A percentile compares a stretch with the other conserved stretches of the same genome.
Conservation (phyloP, 495 filamentous ascomycete species). For the Lasiosphaeria ovina region DNA sequence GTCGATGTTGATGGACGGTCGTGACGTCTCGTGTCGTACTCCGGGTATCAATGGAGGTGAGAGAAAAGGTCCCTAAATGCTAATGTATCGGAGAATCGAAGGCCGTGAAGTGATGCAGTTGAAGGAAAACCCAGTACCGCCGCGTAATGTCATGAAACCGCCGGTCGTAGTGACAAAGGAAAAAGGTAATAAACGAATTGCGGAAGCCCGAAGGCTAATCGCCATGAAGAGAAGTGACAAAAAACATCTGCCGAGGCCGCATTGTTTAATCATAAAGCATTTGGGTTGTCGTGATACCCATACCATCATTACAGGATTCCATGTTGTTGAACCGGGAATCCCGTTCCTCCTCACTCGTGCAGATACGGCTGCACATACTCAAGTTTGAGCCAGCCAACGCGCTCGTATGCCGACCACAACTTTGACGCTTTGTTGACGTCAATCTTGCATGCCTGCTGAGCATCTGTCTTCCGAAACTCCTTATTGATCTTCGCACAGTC, state of each 20-base stretch:
- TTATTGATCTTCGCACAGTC: slow-evolving; percentile 67
- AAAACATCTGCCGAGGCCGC: neutral
- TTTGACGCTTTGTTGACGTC: slow-evolving; percentile 99
- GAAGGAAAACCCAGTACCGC: neutral
- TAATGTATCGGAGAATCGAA: slow-evolving; percentile 17
- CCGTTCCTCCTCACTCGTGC: neutral
- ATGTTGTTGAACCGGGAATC: no score
- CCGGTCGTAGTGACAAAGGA: slow-evolving; percentile 9
- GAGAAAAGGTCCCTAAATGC: slow-evolving; percentile 16
- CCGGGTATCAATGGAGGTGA: slow-evolving; percentile 38
- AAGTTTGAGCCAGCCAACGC: slow-evolving; percentile 80
- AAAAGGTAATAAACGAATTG: slow-evolving; percentile 16
- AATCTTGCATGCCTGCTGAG: slow-evolving; percentile 95
- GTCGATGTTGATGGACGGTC: neutral
- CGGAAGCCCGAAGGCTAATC: neutral
- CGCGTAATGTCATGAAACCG: neutral
- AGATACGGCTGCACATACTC: slow-evolving; percentile 57
- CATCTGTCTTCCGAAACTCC: slow-evolving; percentile 96
- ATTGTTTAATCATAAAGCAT: neutral
- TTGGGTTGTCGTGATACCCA: neutral
- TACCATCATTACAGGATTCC: neutral
- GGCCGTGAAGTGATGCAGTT: slow-evolving; percentile 30
- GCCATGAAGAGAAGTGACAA: neutral
- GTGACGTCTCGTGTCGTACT: slow-evolving; percentile 22
- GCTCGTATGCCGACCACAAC: slow-evolving; percentile 88